Percentiles rank a stretch among this genome's conserved stretches.
Conservation (phyloP, 2,329 filamentous ascomycete species). For the Cadophora malorum region DNA sequence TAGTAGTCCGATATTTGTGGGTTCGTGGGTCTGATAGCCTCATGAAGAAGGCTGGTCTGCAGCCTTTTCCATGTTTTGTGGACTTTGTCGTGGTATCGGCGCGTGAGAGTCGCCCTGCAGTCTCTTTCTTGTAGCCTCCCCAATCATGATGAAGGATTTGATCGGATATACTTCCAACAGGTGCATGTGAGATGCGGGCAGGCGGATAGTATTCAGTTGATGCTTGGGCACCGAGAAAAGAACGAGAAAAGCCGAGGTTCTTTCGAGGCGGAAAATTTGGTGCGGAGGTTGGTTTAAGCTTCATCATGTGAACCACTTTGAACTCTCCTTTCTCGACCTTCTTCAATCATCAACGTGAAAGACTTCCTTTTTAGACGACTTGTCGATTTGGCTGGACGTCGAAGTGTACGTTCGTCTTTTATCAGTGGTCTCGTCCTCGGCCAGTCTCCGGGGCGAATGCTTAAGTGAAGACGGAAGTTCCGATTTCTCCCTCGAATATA, state of each 20-base stretch:
- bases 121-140: background rate
- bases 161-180: background rate
- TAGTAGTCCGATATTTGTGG: constrained; percentile 24
- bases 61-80: constrained; percentile 19
- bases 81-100: background rate
- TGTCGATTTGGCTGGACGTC: too few species aligned
- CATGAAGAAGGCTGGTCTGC: constrained; percentile 5
- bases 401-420: too few species aligned
- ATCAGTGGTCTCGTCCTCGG: background rate
- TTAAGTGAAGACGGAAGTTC: background rate
- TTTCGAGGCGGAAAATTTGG: background rate
- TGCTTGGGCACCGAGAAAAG: background rate
- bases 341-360: too few species aligned
- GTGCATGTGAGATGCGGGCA: background rate
- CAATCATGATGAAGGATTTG: background rate
- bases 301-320: background rate
- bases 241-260: background rate
- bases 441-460: background rate
- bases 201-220: background rate
- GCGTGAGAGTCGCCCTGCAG: background rate
- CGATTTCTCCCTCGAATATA: background rate
- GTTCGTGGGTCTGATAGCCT: constrained; percentile 15
- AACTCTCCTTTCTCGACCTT: too few species aligned
- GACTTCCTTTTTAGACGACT: too few species aligned
- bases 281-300: constrained; percentile 9